Evolutionary conservation across 2,329 filamentous ascomycete species (phyloP), one percentile per base, ranked within the genome.

Genomic region (Colletotrichum acutatum): DNA sequence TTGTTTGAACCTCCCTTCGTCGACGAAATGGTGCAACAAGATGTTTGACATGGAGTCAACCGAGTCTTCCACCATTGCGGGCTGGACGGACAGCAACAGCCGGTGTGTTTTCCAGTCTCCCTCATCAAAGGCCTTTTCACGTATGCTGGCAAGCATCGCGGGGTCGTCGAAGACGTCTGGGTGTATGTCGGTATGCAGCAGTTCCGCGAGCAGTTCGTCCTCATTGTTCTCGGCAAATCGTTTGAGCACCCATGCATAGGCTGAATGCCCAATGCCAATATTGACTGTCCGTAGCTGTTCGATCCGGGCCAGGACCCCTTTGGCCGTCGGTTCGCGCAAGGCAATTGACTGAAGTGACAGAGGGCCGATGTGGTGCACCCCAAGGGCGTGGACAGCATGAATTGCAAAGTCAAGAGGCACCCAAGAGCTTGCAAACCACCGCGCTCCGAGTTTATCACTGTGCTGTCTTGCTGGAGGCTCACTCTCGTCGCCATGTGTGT

Each of bases 311-410:
- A 86, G 78, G n/a, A 97, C 84, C 7, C 86, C 88, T 37, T 87
- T 83, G 0, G 90, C 80, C 11, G 87, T 87, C 1, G 84, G 80
- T 65, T 93, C 90, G 77, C 94, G 88, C 12, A 93, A 81, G 4
- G 92, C 94, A 80, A 98, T 90, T 58, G 95, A 92, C 75, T 95
- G 93, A 24, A 98, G 80, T 4, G 94, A 93, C 22, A 93, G 84
- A 0, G 95, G 92, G 0, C 95, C 95, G 74, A 98, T 92, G 46
- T 86, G 84, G 60, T 90, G 86, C 5, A 97, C 85, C 2, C 93
- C 93, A 64, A 97, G 89, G 77, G 93, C 90, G 68, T 89, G 86
- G 22, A 97, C 84, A 7, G 93, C 88, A 42, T 89, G 89, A 67
- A 97, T 90, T 30, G 94, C 90, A 75, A 92, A 89, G 68, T 95